These are phyloP conservation scores for Furcasterigmium sp. DNA, from an alignment of 2,329 filamentous ascomycete species.

Conservation along the genomic window DNA sequence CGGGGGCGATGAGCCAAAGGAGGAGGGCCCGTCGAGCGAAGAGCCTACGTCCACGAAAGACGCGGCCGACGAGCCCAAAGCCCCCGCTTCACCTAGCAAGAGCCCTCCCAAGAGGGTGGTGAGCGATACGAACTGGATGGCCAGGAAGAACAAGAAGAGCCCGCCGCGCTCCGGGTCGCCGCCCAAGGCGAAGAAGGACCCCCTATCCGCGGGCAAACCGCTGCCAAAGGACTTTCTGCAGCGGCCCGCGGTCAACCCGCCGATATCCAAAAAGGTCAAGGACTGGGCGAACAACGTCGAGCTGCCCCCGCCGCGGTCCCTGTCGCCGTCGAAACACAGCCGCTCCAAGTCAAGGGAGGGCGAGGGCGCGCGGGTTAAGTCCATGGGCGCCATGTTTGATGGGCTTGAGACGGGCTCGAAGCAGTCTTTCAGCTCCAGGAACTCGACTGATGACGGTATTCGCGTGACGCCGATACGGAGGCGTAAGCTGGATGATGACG, in stretches of 20 bases:
- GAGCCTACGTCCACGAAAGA: constrained; percentile 25
- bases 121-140: constrained; percentile 88
- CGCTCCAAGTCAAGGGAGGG: constrained; percentile 27
- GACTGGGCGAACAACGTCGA: constrained; percentile 57
- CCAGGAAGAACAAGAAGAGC: constrained; percentile 47
- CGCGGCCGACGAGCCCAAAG: constrained; percentile 7
- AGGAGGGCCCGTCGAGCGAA: constrained; percentile 13
- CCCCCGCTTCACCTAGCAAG: constrained; percentile 27
- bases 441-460: constrained; percentile 32
- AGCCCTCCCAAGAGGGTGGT: constrained; percentile 78
- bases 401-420: not conserved
- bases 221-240: constrained; percentile 56
- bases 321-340: constrained; percentile 27
- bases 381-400: not conserved
- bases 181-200: constrained; percentile 24
- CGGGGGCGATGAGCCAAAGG: constrained; percentile 15
- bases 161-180: constrained; percentile 33
- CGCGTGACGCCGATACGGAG: constrained; percentile 33
- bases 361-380: constrained; percentile 22
- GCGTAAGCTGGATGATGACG: constrained; percentile 24
- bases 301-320: constrained; percentile 32
- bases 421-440: constrained; percentile 21
- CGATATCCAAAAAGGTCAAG: constrained; percentile 54
- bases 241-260: constrained; percentile 46
- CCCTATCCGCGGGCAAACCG: constrained; percentile 28